Evolutionary conservation across 768 basidiomycete species (phyloP), one percentile per base, ranked within the genome.

Genomic region (Mycena leptocephala): DNA sequence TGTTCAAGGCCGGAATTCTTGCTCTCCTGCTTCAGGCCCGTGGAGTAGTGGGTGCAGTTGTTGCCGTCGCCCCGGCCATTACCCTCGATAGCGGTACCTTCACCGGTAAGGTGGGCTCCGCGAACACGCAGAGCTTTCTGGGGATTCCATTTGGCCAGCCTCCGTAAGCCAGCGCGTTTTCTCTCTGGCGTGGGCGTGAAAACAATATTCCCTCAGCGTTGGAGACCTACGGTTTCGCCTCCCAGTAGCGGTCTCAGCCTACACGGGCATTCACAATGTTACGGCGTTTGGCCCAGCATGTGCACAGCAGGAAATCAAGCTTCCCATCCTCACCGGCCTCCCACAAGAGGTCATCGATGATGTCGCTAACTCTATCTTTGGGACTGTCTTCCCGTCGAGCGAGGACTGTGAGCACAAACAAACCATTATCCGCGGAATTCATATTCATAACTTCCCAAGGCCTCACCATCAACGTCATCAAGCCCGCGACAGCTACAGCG

Each of bases 111-210:
- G 78, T 80, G 11, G 81, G 80, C 39, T 85, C 85, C 4, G 72
- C 72, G 3, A 78, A 84, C 14, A 80, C 86, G 13, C 84, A 86
- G 71, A 78, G 77, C 61, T 92, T 89, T 78, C 81, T 90, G 3
- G 90, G 91, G 2, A 90, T 92, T 46, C 91, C 91, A 1, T 92
- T 89, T 69, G 91, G 90, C 18, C 75, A 87, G 79, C 88, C 92
- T 30, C 90, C 91, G 92, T 92, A 74, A 76, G 88, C 80, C 32
- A 0, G 72, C n/a, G 35, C 33, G 39, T 58, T 51, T 43, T 24
- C 11, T 46, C 46, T 10, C 16, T 33, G 33, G 33, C 22, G 8
- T 10, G 46, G 16, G 35, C 18, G 16, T 3, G 24, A 37, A 66
- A 26, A 26, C 26, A 16, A 24, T n/a, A 22, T 53, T 41, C 46